Evolutionary conservation across 257 asterid species (phyloP).

Genomic region (Nicotiana sylvestris): DNA sequence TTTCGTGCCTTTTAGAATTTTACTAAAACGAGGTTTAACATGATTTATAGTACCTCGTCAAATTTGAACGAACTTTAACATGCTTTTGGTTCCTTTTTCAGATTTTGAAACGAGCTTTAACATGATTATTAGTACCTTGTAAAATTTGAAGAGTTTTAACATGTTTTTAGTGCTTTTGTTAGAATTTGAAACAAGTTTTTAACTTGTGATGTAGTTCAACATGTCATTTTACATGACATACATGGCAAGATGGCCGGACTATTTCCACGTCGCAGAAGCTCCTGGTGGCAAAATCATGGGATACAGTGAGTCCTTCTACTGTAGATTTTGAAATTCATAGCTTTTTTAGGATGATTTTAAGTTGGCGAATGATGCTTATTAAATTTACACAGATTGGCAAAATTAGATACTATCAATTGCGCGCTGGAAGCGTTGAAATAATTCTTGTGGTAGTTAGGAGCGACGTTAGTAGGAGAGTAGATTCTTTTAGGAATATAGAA

Average conservation of each 20-base stretch:
- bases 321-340: neutral
- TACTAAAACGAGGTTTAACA: neutral
- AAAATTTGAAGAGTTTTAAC: neutral
- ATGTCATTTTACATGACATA: constrained; percentile 88
- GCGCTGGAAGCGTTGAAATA: neutral
- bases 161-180: neutral
- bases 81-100: neutral
- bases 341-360: neutral
- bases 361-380: neutral
- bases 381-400: neutral
- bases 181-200: neutral
- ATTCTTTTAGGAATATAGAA: neutral
- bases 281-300: constrained; percentile 71
- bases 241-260: constrained; percentile 98
- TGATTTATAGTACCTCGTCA: neutral
- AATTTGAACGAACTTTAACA: neutral
- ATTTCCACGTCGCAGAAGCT: constrained; percentile 89
- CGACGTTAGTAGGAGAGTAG: neutral
- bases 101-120: neutral
- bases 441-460: neutral
- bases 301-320: constrained; percentile 27
- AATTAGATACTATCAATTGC: neutral
- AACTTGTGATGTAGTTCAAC: constrained; percentile 32
- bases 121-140: neutral
- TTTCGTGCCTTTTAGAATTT: neutral